Base-by-base conservation (phyloP, 306 rosid species). In the Inga oerstediana region DNA sequence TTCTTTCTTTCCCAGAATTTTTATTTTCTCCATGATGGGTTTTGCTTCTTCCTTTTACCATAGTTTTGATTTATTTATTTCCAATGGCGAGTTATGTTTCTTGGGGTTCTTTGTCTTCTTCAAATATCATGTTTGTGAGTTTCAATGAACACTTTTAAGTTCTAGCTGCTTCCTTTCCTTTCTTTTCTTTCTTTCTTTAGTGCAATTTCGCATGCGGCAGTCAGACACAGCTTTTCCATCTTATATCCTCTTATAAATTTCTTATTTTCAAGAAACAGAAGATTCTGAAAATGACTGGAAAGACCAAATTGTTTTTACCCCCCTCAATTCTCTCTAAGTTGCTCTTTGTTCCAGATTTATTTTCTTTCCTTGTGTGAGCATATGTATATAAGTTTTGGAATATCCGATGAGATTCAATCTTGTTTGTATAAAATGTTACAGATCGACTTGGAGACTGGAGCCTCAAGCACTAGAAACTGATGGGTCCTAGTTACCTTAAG, bases 371-470 rank as follows among this genome's bases (percentile, higher is more conserved):
- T 22, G 37, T 35, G 7, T 27, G 32, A 24, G n/a, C 32, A 0
- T 10, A 7, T 35, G 49, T 69, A 7, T 22, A 7, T 0, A 6
- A 65, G 12, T 61, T 83, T 75, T 76, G 77, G 61, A 11, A 75
- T 79, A 79, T 62, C 76, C 76, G 39, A 37, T 46, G 77, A 49
- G 80, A 73, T 41, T 46, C 24, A 65, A 39, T 84, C 54, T 80
- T 77, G 58, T 70, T 27, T 80, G 61, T 73, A 48, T 48, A 48
- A 48, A 48, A 48, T 48, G 54, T 48, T 81, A 86, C 92, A 92
- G 93, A 81, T 83, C 74, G 91, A 85, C 35, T 76, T 86, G 79
- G 92, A 88, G 61, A 22, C 82, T 49, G 80, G 93, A 84, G 46
- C 71, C 62, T 79, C 81, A 84, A 78, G 81, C 35, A 81, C 85